Base-by-base conservation (phyloP, 116 monocot species). In the Trichopus zeylanicus region DNA sequence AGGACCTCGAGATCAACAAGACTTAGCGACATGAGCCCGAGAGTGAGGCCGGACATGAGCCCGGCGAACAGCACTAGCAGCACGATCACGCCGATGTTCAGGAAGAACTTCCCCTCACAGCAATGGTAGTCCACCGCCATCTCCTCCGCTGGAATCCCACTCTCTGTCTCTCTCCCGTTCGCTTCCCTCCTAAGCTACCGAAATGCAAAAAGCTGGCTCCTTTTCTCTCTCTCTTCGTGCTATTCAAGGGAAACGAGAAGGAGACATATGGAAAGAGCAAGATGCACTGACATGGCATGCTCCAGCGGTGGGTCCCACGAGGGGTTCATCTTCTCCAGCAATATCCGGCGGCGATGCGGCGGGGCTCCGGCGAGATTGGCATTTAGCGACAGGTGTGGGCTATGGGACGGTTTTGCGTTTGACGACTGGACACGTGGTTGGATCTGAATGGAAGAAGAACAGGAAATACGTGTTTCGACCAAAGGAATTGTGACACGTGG, bases 1-100 rank as follows among this genome's bases (percentile, higher is more conserved):
- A 89, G 75, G 31, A 95, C 95, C 63, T 95, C 95, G 33, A 95
- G 90, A 55, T 89, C 95, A 63, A 95, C 89, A 28, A 90, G 86
- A 63, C 95, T 90, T 27, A 89, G 62, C 1, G 95, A 95, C 95
- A 95, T 89, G 52, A 90, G 61, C 13, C 90, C 86, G 5, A 95
- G 81, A 1, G 95, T 95, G 51, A 95, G 86, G 7, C 90, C 95
- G 3, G 95, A 89, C 95, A 95, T 95, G 62, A 95, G 52, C 29
- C 89, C 95, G 22, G 95, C 89, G 74, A 95, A 90, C 42, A 81
- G n/a, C 64, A 95, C 90, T 47, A 95, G 75, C 18, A 76, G 32
- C 26, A 57, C 62, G 27, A 90, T 77, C 59, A 81, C 67, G 27
- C 18, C 60, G 26, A 95, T 58, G 51, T 81, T 76, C 10, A 77